These are phyloP conservation scores for Metschnikowia reukaufii DNA, from an alignment of 805 yeast species.

Conservation along the genomic window DNA sequence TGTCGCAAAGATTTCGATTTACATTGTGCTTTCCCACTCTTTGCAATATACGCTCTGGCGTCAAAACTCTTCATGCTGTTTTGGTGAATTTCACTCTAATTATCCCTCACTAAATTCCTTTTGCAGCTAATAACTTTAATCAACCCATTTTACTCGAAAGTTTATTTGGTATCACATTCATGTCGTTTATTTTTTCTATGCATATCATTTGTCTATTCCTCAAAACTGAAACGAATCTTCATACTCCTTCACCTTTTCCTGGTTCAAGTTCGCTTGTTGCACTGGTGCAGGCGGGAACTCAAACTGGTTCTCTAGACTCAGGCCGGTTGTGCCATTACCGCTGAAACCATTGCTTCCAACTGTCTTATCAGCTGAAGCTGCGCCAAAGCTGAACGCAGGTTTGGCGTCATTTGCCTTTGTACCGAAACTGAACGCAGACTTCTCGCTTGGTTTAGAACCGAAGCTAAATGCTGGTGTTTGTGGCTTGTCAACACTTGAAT, in stretches of 20 bases:
- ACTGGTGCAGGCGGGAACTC: slow-evolving; percentile 28
- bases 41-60: too few species aligned
- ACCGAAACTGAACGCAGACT: slow-evolving; percentile 5
- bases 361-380: background rate
- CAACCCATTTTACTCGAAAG: too few species aligned
- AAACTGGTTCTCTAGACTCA: slow-evolving; percentile 11
- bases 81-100: too few species aligned
- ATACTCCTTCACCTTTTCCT: slow-evolving; percentile 27
- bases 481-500: background rate
- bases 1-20: too few species aligned
- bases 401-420: slow-evolving; percentile 2
- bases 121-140: too few species aligned
- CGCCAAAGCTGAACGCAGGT: slow-evolving; percentile 1
- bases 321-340: background rate
- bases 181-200: slow-evolving; percentile 9
- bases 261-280: slow-evolving; percentile 22
- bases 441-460: background rate
- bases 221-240: slow-evolving; percentile 29
- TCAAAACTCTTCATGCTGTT: too few species aligned
- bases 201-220: background rate
- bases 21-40: too few species aligned
- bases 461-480: slow-evolving; percentile 2
- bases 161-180: slow-evolving; percentile 7
- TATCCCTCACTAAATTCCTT: too few species aligned
- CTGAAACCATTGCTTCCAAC: background rate